These are phyloP conservation scores for Nakaseomyces sp. DNA, from an alignment of 1,139 yeast genomes.

Conservation along the genomic window DNA sequence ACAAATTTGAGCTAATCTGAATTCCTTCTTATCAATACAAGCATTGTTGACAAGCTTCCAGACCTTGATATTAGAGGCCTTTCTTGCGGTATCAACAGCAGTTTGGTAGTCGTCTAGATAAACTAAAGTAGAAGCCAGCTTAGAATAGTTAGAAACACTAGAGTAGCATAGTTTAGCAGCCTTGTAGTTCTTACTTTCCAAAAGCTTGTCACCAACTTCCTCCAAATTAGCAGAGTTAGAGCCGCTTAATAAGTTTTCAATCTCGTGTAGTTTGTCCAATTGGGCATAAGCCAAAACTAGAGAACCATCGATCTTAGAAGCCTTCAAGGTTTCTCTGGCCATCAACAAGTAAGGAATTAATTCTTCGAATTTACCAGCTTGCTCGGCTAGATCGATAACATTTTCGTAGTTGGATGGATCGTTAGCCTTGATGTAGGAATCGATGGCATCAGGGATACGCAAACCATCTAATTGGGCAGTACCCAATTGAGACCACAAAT, in stretches of 20 bases:
- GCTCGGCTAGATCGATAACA: constrained; percentile 91
- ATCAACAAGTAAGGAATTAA: constrained; percentile 75
- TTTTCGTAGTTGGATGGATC: constrained; percentile 87
- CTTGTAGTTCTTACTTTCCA: constrained; percentile 72
- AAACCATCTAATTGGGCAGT: constrained; percentile 92
- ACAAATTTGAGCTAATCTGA: constrained; percentile 96
- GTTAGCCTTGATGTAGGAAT: constrained; percentile 79
- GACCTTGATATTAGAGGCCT: constrained; percentile 86
- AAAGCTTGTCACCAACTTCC: constrained; percentile 83
- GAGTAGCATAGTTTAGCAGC: constrained; percentile 88
- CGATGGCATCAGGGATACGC: constrained; percentile 85
- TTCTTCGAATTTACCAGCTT: constrained; percentile 94
- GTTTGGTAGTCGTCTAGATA: constrained; percentile 87
- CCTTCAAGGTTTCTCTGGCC: constrained; percentile 93
- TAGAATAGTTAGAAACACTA: constrained; percentile 86
- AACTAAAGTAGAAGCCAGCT: constrained; percentile 90
- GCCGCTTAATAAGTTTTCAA: constrained; percentile 75
- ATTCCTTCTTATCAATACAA: constrained; percentile 90
- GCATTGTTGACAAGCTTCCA: constrained; percentile 98
- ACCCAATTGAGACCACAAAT: constrained; percentile 92
- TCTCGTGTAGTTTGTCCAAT: constrained; percentile 64
- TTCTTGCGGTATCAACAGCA: constrained; percentile 98
- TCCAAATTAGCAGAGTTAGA: constrained; percentile 92
- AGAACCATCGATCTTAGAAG: constrained; percentile 88
- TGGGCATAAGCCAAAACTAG: constrained; percentile 80